phyloP scores from a whole-genome alignment of 306 rosid species.

The Cucumis cinereus region DNA sequence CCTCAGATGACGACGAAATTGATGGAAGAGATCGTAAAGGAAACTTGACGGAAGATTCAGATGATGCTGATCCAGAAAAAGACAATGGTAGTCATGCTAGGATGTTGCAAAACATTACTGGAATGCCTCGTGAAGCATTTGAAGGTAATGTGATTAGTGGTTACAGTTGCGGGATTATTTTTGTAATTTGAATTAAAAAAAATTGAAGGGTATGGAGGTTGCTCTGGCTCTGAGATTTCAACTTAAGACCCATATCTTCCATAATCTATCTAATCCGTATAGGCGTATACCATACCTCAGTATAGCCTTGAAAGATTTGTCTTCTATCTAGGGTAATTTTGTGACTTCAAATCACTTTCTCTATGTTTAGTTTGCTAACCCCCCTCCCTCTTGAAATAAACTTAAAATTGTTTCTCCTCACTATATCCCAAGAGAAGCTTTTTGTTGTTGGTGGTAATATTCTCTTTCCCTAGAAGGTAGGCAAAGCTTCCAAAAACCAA shows the following conservation, averaged over 20 bases:
- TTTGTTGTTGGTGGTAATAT: neutral
- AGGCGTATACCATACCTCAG: neutral
- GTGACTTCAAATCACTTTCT: neutral
- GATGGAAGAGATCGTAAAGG: constrained; percentile 7
- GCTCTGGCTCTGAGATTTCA: neutral
- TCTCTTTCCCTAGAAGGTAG: too few species aligned
- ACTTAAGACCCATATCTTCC: neutral
- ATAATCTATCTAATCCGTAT: neutral
- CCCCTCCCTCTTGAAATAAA: neutral
- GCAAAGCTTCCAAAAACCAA: too few species aligned
- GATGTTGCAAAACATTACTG: constrained; percentile 54
- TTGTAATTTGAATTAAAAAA: neutral
- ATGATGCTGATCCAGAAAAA: constrained; percentile 25
- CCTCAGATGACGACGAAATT: constrained; percentile 57
- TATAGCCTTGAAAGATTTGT: neutral
- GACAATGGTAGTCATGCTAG: constrained; percentile 45
- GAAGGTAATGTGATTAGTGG: constrained; percentile 26
- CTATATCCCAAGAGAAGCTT: neutral
- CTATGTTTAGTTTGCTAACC: neutral
- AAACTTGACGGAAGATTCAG: constrained; percentile 12
- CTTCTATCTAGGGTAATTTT: neutral
- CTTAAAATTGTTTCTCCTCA: neutral
- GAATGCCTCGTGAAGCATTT: constrained; percentile 48
- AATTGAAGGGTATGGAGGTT: neutral
- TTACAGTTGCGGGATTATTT: neutral